A percentile compares a stretch with the other conserved stretches of the same genome.
Evolutionary conservation across 2,329 filamentous ascomycete species (phyloP).

Genomic region (Scopulariopsis brevicaulis): DNA sequence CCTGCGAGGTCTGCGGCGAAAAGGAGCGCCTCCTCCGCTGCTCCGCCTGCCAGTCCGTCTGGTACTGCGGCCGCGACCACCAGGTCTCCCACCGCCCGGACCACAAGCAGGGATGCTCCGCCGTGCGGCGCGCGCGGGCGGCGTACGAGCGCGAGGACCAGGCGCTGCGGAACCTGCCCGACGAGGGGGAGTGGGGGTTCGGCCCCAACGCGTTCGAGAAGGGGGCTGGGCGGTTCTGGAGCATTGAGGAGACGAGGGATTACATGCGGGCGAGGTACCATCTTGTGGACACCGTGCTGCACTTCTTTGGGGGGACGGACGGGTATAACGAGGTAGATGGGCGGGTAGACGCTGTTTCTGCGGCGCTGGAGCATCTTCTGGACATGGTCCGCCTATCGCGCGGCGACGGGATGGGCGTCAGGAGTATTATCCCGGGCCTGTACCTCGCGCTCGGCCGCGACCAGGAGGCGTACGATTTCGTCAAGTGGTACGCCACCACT

Average conservation of each 20-base stretch:
- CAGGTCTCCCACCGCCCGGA: conserved; percentile 21
- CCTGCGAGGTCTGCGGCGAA: conserved; percentile 9
- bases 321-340: not conserved
- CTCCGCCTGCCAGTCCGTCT: conserved; percentile 25
- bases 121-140: conserved; percentile 13
- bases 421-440: conserved; percentile 25
- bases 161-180: conserved; percentile 18
- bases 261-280: conserved; percentile 26
- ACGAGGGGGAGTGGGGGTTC: conserved; percentile 15
- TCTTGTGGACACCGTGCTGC: conserved; percentile 10
- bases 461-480: conserved; percentile 36
- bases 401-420: conserved; percentile 30
- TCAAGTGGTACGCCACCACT: conserved; percentile 19
- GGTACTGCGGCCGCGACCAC: conserved; percentile 33
- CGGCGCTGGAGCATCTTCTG: conserved; percentile 23
- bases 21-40: conserved; percentile 21
- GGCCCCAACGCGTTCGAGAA: conserved; percentile 23
- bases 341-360: conserved; percentile 21
- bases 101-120: conserved; percentile 28
- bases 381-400: conserved; percentile 32
- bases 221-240: conserved; percentile 28
- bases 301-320: not conserved
- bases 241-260: conserved; percentile 22
- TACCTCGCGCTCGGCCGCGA: conserved; percentile 33
- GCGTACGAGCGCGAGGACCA: conserved; percentile 21